A percentile compares a stretch with the other conserved stretches of the same genome.
These are phyloP conservation scores for Salix suchowensis DNA, from an alignment of 345 rosid species.

Conservation along the genomic window DNA sequence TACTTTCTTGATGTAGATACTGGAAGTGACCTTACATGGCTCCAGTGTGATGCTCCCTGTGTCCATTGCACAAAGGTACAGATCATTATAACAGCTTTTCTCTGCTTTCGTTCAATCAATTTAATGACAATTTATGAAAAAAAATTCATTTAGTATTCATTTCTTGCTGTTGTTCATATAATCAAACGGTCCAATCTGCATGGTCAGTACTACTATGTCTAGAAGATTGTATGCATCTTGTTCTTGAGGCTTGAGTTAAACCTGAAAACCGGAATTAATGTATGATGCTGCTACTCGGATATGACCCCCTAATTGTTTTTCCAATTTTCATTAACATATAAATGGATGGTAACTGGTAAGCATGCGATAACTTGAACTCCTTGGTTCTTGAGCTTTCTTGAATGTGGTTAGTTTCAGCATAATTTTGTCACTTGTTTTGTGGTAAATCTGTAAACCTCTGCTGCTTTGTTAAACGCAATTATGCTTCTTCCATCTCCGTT, in stretches of 20 bases:
- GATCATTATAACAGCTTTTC: too few relatives aligned
- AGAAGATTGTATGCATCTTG: background rate
- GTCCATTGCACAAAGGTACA: conserved; percentile 55
- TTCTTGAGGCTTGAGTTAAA: background rate
- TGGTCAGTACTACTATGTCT: background rate
- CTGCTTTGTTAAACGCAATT: background rate
- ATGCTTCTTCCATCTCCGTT: too few relatives aligned
- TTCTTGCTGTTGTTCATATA: background rate
- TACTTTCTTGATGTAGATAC: conserved; percentile 91
- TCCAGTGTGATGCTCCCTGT: conserved; percentile 89
- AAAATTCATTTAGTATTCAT: background rate
- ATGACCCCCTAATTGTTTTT: background rate
- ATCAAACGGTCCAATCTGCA: background rate
- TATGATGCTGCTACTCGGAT: background rate
- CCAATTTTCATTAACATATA: background rate
- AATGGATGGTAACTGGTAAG: too few relatives aligned
- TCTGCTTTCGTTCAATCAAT: background rate
- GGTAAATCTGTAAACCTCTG: background rate
- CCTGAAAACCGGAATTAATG: background rate
- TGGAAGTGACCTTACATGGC: conserved; percentile 98
- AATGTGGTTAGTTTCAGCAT: background rate
- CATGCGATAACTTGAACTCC: too few relatives aligned
- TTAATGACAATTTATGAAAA: background rate
- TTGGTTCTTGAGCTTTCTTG: too few relatives aligned
- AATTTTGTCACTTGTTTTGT: background rate